Evolutionary conservation across 2,329 filamentous ascomycete genomes (phyloP), one percentile per base, ranked within the genome.

Genomic region (Neophaeococcomyces mojaviensis): DNA sequence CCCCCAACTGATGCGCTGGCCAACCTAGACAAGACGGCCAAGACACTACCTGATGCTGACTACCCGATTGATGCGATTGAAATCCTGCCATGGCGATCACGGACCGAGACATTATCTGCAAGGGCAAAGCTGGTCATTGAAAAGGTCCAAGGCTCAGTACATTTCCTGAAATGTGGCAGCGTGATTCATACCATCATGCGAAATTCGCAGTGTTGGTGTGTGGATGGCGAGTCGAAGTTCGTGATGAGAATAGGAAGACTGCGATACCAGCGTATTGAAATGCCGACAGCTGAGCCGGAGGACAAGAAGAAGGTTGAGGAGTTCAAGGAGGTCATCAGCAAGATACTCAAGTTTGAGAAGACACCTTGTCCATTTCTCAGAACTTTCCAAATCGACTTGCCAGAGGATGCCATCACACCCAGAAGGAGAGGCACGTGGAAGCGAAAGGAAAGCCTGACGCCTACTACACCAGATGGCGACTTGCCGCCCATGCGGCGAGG

Each of bases 171-270:
- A 64, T 47, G 49, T 13, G 53, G 53, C 10, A 81, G 79, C 46
- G 82, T 89, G 13, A 74, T 95, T 15, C 86, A 92, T 58, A 85
- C 89, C 9, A 92, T 96, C 51, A 69, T 96, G 43, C 87, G 86
- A 19, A 87, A 87, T 63, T 94, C 88, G 48, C 88, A 95, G 65
- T 94, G 86, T 61, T 96, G 89, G 89, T 94, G 86, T 62, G 84
- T 96, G 26, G 86, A 94, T 62, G 84, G 87, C 47, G 77, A 82
- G 46, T 84, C 84, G 33, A 88, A 82, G 56, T 95, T 94, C 56
- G 84, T 94, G n/a, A 69, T 96, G 49, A 84, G 89, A 54, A 87
- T 94, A 53, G 76, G 88, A 18, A 79, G 83, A 36, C 83, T 89
- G 24, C 83, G 84, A 35, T 96, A 92, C 64, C 95, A 92, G 76